Percentiles rank a stretch among this genome's conserved stretches.
These are phyloP conservation scores for Sugiyamaella lignohabitans DNA, from an alignment of 805 yeast species.

Conservation along the genomic window DNA sequence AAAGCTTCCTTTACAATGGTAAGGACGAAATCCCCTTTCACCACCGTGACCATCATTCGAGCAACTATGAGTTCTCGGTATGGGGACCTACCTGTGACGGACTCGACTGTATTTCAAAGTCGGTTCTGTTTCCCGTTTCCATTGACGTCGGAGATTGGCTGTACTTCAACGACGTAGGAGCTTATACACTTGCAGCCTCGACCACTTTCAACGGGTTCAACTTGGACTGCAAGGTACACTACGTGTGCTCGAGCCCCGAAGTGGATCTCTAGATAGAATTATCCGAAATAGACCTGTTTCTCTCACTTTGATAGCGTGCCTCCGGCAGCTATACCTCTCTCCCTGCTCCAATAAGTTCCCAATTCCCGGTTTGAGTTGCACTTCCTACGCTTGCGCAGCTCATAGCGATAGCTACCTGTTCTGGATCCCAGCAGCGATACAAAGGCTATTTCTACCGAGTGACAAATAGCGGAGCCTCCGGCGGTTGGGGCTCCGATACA, in stretches of 20 bases:
- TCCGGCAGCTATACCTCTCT: constrained; percentile 1
- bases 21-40: background rate
- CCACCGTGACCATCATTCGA: background rate
- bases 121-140: constrained; percentile 47
- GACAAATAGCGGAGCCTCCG: no score
- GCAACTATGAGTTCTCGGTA: constrained; percentile 42
- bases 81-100: constrained; percentile 99
- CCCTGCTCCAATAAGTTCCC: background rate
- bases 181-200: constrained; percentile 90
- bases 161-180: constrained; percentile 76
- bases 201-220: constrained; percentile 88
- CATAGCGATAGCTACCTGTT: no score
- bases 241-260: constrained; percentile 44
- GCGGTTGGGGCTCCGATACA: no score
- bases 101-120: constrained; percentile 67
- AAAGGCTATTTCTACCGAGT: no score
- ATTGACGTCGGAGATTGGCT: constrained; percentile 89
- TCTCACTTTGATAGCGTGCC: background rate
- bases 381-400: no score
- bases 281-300: background rate
- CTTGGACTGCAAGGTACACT: constrained; percentile 52
- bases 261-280: background rate
- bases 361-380: no score
- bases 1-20: constrained; percentile 37
- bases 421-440: no score